These are phyloP conservation scores for Cyberlindnera americana DNA, from an alignment of 805 yeast genomes.

Conservation along the genomic window DNA sequence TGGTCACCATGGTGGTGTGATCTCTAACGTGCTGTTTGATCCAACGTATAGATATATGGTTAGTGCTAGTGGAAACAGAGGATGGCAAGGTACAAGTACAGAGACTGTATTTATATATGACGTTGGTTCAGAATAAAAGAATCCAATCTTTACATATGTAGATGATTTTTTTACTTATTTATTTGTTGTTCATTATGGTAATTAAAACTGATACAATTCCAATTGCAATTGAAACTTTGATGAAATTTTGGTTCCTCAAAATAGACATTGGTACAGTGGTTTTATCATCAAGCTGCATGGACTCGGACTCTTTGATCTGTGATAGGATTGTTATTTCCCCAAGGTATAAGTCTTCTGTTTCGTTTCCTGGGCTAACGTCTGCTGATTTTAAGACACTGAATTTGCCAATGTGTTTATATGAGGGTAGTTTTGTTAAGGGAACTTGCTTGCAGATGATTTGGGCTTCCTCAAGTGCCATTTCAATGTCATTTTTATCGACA, in stretches of 20 bases:
- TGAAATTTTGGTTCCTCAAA: constrained; percentile 6
- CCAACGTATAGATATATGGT: constrained; percentile 85
- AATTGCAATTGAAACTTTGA: constrained; percentile 7
- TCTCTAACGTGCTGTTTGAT: constrained; percentile 76
- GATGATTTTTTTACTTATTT: neutral
- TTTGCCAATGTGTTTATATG: constrained; percentile 13
- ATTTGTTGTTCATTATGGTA: neutral
- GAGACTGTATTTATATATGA: constrained; percentile 83
- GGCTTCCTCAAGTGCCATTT: neutral
- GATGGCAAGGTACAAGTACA: constrained; percentile 84
- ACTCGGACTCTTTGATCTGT: constrained; percentile 2
- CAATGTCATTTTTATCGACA: constrained; percentile 25
- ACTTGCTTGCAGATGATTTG: neutral
- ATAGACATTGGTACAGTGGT: no score
- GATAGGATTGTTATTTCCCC: neutral
- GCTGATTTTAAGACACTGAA: constrained; percentile 25
- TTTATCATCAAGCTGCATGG: no score
- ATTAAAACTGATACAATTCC: neutral
- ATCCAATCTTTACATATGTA: neutral
- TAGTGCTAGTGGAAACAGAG: constrained; percentile 91
- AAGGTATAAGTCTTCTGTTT: neutral
- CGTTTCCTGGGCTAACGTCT: neutral
- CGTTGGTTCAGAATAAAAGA: constrained; percentile 42
- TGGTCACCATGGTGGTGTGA: constrained; percentile 92
- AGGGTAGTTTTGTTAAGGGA: constrained; percentile 5